Conservation (phyloP, 345 rosid species). For the Adansonia digitata region DNA sequence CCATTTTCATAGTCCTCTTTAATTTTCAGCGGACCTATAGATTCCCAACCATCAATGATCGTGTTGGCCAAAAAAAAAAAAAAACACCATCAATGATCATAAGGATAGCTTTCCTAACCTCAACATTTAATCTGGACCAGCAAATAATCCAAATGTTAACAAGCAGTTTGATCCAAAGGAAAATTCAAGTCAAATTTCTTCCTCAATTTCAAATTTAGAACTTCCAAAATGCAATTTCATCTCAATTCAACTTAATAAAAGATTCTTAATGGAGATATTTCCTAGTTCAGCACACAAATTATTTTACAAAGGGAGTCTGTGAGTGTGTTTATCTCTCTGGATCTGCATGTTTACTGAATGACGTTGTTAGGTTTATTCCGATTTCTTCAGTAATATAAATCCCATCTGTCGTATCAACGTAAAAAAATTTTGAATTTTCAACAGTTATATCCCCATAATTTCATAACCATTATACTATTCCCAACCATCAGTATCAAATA, state of each 20-base stretch:
- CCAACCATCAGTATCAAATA: background rate
- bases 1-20: background rate
- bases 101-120: background rate
- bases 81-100: background rate
- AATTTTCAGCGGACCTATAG: background rate
- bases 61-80: no score
- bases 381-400: background rate
- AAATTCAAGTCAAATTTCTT: background rate
- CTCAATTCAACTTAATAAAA: background rate
- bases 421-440: background rate
- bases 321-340: background rate
- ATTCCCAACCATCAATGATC: background rate
- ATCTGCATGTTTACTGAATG: background rate
- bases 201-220: background rate
- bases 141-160: background rate
- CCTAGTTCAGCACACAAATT: background rate
- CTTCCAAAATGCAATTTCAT: background rate
- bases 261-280: background rate
- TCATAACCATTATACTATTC: background rate
- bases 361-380: background rate
- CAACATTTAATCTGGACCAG: background rate
- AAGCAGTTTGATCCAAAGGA: background rate
- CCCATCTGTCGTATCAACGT: background rate
- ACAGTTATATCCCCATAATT: background rate
- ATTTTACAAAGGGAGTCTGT: background rate